Evolutionary conservation across 1,284 basidiomycete genomes (phyloP), one percentile per base, ranked within the genome.

Genomic region (Lentinula novae-zelandiae): DNA sequence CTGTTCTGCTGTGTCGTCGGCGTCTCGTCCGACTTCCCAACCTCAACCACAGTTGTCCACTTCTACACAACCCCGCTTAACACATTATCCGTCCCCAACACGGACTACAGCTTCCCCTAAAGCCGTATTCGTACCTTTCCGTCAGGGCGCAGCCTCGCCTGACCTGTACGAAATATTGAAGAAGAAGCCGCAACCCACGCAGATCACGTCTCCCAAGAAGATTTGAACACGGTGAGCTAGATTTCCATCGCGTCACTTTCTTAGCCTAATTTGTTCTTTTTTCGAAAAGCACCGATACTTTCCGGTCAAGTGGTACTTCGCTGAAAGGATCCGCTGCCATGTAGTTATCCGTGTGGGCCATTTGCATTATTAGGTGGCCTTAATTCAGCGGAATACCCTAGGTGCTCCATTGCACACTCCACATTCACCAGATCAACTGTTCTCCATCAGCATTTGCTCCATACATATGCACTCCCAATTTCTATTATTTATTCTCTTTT

Each of bases 121-220:
- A 39, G 60, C 64, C 60, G 55, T 68, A 53, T 69, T 69, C 53
- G 64, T 63, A 22, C 67, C 66, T 2, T 69, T 68, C 51, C 64
- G 64, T 22, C 64, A 65, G 55, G 66, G 63, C 57, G 62, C 63
- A 42, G 38, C 66, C 15, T 44, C 65, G 9, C 68, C 68, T 39
- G 67, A 69, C 40, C 63, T 69, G 33, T 57, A 64, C 59, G 60
- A 66, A 42, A 66, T 68, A 53, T 57, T 69, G 39, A 67, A 64
- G 63, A 69, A 66, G 60, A 65, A 66, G 33, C 59, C 65, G 3
- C 27, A 36, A 22, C n/a, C 56, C 31, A 49, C 60, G 44, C n/a
- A 46, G 50, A 48, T 50, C 10, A 40, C 34, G 12, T 20, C 60
- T 44, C 36, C 51, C 12, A 58, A 58, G 33, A 50, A 58, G 38